Percentiles rank a stretch among this genome's conserved stretches.
Evolutionary conservation across 495 filamentous ascomycete species (phyloP).

Genomic region (Daldinia vernicosa): DNA sequence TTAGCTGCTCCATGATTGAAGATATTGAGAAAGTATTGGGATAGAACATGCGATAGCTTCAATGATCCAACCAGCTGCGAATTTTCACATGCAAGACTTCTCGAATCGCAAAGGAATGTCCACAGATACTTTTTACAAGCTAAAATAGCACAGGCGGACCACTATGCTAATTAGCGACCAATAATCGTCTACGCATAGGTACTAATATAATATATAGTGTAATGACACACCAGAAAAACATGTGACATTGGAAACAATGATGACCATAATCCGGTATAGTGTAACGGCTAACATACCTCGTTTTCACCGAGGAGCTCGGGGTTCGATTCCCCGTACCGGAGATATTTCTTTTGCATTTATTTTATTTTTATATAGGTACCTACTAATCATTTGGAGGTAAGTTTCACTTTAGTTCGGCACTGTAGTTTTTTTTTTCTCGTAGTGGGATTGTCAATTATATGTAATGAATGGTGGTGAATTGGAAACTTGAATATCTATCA

Average conservation of each 20-base stretch:
- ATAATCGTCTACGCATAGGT: background rate
- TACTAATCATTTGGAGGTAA: background rate
- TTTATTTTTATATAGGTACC: background rate
- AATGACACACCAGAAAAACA: background rate
- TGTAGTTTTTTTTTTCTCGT: too few relatives aligned
- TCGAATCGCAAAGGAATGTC: background rate
- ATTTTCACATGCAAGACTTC: background rate
- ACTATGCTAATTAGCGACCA: background rate
- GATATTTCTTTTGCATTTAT: slow-evolving; percentile 23
- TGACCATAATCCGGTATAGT: slow-evolving; percentile 52
- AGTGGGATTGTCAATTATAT: too few relatives aligned
- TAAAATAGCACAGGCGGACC: slow-evolving; percentile 1
- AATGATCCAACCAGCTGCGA: background rate
- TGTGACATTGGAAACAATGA: too few relatives aligned
- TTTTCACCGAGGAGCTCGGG: slow-evolving; percentile 62
- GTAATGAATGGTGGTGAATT: too few relatives aligned
- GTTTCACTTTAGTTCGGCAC: background rate
- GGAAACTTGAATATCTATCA: too few relatives aligned
- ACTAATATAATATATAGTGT: background rate
- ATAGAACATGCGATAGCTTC: background rate
- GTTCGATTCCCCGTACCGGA: slow-evolving; percentile 63
- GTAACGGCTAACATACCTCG: slow-evolving; percentile 61
- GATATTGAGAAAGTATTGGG: too few relatives aligned
- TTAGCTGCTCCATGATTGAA: background rate
- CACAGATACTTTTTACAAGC: slow-evolving; percentile 4